Evolutionary conservation across 371 early-diverging fungal genomes (phyloP).

Genomic region (Funneliformis caledonium): DNA sequence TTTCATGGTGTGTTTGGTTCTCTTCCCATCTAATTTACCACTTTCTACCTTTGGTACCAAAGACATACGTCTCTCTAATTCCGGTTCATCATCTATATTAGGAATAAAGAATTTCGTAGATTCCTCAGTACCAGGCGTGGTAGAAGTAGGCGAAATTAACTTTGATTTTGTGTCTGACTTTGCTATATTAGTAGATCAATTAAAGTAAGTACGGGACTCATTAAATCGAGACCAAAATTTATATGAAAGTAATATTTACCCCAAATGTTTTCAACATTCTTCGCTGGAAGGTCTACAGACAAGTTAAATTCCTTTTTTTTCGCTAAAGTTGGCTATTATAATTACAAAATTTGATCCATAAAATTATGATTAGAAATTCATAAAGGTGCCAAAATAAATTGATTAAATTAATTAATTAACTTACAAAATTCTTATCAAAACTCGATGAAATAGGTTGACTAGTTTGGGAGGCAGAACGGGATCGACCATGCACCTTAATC

Average conservation of each 20-base stretch:
- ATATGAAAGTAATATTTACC: not conserved
- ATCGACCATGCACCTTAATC: conserved; percentile 14
- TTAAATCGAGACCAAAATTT: not conserved
- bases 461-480: conserved; percentile 20
- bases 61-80: conserved; percentile 18
- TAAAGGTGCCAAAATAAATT: not conserved
- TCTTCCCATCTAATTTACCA: conserved; percentile 29
- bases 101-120: not conserved
- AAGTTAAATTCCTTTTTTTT: conserved; percentile 18
- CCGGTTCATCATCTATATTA: conserved; percentile 18
- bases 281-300: conserved; percentile 20
- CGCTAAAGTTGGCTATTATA: conserved; percentile 25
- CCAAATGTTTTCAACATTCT: conserved; percentile 33
- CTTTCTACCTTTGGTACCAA: conserved; percentile 29
- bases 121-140: conserved; percentile 3
- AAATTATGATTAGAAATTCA: not conserved
- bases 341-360: not conserved
- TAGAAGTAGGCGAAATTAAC: conserved; percentile 27
- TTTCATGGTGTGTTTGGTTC: conserved; percentile 5
- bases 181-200: not conserved
- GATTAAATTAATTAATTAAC: not conserved
- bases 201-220: not conserved
- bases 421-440: conserved; percentile 34
- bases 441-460: not conserved
- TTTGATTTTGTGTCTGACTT: conserved; percentile 27